Base-by-base conservation (phyloP, 768 basidiomycete genomes). In the Russula dissimulans region DNA sequence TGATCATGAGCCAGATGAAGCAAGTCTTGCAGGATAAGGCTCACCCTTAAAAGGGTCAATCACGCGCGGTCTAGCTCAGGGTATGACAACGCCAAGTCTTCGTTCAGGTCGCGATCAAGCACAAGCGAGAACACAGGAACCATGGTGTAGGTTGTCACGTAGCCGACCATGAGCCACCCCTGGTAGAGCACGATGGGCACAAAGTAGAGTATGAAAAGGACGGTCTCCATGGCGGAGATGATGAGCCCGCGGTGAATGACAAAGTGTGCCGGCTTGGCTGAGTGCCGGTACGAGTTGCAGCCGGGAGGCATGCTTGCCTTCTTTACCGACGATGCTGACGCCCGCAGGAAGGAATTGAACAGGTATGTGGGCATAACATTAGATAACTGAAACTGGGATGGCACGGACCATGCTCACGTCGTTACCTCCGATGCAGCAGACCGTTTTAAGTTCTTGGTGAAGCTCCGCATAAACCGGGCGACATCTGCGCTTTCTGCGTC, bases 401-500 rank as follows among this genome's bases (percentile, higher is more conserved):
- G 36, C 5, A 84, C 92, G 70, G 50, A 93, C 94, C 95, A 99
- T 99, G 71, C 91, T 93, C 63, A 99, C 97, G 70, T 99, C 97
- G 71, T 99, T 99, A 4, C 97, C 97, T 2, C 97, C 97, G 60
- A 98, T 98, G 70, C 97, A 98, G 71, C 95, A 98, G 0, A 99
- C 95, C n/a, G n/a, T n/a, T n/a, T n/a, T n/a, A n/a, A n/a, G n/a
- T 97, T 98, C 74, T 85, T 89, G 3, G 95, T 97, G 69, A 86
- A 85, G 17, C 81, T 78, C 7, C 97, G 86, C 62, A 99, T 98
- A 42, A 99, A 76, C 5, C 93, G 83, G 0, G 97, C 95, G 4
- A 99, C 92, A 69, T 98, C 95, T 11, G n/a, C n/a, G 97, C 97
- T 72, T 99, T 99, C 74, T 98, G n/a, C n/a, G 95, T 98, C 0